A percentile compares a stretch with the other conserved stretches of the same genome.
Conservation (phyloP, 2,329 filamentous ascomycete genomes). For the Hyphodiscus sp. region DNA sequence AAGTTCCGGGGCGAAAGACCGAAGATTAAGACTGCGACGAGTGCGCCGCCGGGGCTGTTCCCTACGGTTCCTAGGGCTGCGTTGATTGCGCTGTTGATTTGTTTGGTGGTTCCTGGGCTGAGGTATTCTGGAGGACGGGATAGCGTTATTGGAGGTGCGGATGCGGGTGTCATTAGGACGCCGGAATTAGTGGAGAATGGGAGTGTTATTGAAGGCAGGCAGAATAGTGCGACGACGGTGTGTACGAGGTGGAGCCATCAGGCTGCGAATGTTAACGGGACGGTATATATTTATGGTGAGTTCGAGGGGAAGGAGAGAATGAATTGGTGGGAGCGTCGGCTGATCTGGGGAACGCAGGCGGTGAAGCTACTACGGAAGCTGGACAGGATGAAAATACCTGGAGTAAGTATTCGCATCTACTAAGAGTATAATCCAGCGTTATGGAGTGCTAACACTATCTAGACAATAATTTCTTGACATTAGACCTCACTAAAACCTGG, state of each 20-base stretch:
- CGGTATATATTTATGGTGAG: neutral
- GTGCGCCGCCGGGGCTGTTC: conserved; percentile 37
- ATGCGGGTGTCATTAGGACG: conserved; percentile 39
- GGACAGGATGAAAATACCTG: conserved; percentile 59
- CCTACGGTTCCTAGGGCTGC: conserved; percentile 39
- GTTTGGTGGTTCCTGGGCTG: conserved; percentile 43
- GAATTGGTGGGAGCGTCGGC: too few relatives aligned
- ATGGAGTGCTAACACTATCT: neutral
- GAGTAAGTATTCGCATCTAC: conserved; percentile 46
- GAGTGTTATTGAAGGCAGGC: conserved; percentile 33
- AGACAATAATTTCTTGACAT: conserved; percentile 65
- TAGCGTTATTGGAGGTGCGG: conserved; percentile 38
- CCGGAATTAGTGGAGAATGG: conserved; percentile 28
- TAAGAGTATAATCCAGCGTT: neutral
- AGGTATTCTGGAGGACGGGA: conserved; percentile 34
- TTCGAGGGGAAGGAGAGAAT: neutral
- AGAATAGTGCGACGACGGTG: conserved; percentile 46
- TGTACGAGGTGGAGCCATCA: conserved; percentile 63
- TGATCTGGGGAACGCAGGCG: conserved; percentile 26
- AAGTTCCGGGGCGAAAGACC: conserved; percentile 27
- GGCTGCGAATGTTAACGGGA: conserved; percentile 33
- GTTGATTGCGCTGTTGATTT: conserved; percentile 44
- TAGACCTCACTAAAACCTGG: conserved; percentile 72
- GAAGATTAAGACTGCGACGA: conserved; percentile 38
- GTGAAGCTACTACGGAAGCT: conserved; percentile 51